Base-by-base conservation (phyloP, 306 rosid species). In the Quercus bicolor region DNA sequence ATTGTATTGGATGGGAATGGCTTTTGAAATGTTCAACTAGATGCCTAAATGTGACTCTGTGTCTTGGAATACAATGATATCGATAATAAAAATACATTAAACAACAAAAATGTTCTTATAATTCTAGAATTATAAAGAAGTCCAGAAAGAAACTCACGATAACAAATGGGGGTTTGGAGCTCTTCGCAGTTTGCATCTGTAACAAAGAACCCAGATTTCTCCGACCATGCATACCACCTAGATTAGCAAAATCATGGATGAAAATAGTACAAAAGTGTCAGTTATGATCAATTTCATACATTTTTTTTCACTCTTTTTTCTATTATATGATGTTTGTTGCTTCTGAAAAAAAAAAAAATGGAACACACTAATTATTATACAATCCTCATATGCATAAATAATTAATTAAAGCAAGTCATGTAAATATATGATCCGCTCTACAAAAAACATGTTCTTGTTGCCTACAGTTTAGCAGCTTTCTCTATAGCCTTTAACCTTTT, bases 161-260 rank as follows among this genome's bases (percentile, higher is more conserved):
- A 54, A 88, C 91, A 84, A 95, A 95, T 26, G 94, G 90, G 11
- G 90, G 90, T 79, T 95, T 95, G 71, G 92, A 75, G 97, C 99
- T 90, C 75, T 78, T 90, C 40, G 89, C 28, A 26, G 28, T 26
- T 26, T 26, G 28, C 90, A 79, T 95, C 93, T 75, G 98, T 96
- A 79, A 85, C 94, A 79, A 93, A 95, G 72, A 45, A 85, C 10
- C 82, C 79, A 13, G 97, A 83, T 56, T 95, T 82, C 90, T 95
- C 99, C 99, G 97, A 95, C 98, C 97, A 93, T n/a, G 79, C 85
- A 70, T 93, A 95, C 99, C 99, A 95, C 94, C 99, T 91, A 80
- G 55, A 74, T 77, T 21, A 81, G 33, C 75, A 87, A 83, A 70
- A 26, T 76, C n/a, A 64, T 77, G 2, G 11, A 73, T 79, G 21